A percentile compares a stretch with the other conserved stretches of the same genome.
These are phyloP conservation scores for Colletotrichum theobromicola DNA, from an alignment of 2,329 filamentous ascomycete genomes.

Conservation along the genomic window DNA sequence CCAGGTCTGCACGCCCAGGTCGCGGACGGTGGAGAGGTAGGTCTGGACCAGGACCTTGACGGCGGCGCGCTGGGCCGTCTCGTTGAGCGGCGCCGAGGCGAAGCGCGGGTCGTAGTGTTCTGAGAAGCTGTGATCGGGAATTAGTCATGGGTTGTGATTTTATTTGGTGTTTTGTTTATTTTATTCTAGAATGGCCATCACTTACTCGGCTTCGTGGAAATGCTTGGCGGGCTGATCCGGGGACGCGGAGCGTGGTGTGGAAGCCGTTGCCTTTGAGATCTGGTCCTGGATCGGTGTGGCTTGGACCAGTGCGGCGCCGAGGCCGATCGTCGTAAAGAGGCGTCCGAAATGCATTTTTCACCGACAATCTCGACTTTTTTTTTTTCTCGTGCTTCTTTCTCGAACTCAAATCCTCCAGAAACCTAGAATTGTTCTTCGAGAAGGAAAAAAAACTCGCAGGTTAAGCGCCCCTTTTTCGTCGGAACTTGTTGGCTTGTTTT, in stretches of 20 bases:
- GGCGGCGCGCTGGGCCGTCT: constrained; percentile 64
- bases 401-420: not conserved
- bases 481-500: not conserved
- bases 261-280: not conserved
- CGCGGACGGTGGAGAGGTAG: constrained; percentile 71
- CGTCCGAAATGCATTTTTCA: constrained; percentile 7
- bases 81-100: constrained; percentile 40
- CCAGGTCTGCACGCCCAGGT: constrained; percentile 77
- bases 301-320: not conserved
- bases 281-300: constrained; percentile 3
- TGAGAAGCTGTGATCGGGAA: constrained; percentile 23
- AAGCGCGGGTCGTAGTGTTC: constrained; percentile 45
- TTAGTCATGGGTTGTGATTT: not conserved
- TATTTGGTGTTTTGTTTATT: not conserved
- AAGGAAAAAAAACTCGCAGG: not conserved
- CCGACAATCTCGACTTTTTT: not conserved
- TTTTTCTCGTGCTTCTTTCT: not conserved
- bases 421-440: not conserved
- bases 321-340: not conserved
- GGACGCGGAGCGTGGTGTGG: not conserved
- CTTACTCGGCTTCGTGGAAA: constrained; percentile 5
- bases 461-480: not conserved
- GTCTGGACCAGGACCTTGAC: constrained; percentile 72
- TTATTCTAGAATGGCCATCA: not conserved
- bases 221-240: constrained; percentile 1